Conservation (phyloP, 1,284 basidiomycete genomes). For the Rhizoctonia solani region DNA sequence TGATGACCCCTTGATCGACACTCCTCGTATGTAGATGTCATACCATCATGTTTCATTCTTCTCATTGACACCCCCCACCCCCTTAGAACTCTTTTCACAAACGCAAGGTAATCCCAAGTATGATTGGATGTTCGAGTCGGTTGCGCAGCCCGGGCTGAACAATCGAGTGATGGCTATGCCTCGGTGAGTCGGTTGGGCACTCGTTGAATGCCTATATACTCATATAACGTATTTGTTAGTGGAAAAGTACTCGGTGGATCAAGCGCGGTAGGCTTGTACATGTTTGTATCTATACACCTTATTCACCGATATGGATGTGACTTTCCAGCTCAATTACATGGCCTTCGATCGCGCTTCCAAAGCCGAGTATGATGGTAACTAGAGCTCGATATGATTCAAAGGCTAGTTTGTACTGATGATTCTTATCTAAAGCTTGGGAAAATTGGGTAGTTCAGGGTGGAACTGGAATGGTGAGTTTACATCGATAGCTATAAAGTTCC, state of each 20-base stretch:
- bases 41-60: no score
- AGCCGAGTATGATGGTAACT: constrained; percentile 43
- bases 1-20: constrained; percentile 39
- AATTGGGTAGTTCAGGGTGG: constrained; percentile 41
- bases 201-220: no score
- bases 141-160: constrained; percentile 35
- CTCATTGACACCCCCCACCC: neutral
- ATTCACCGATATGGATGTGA: no score
- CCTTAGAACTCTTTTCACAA: constrained; percentile 37
- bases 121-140: constrained; percentile 39
- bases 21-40: constrained; percentile 37
- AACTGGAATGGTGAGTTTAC: constrained; percentile 43
- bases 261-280: constrained; percentile 39
- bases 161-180: constrained; percentile 28
- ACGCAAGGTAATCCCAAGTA: constrained; percentile 38
- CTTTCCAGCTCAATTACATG: constrained; percentile 45
- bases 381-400: constrained; percentile 35
- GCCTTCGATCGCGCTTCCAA: constrained; percentile 45
- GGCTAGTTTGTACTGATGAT: constrained; percentile 38
- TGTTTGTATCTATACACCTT: neutral
- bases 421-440: constrained; percentile 34
- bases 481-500: neutral
- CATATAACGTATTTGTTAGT: no score
- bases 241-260: constrained; percentile 46
- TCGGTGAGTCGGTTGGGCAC: constrained; percentile 8